Evolutionary conservation across 176 grass and related monocot species (phyloP), one percentile per base, ranked within the genome.

Genomic region (sorghum (Sorghum bicolor)): DNA sequence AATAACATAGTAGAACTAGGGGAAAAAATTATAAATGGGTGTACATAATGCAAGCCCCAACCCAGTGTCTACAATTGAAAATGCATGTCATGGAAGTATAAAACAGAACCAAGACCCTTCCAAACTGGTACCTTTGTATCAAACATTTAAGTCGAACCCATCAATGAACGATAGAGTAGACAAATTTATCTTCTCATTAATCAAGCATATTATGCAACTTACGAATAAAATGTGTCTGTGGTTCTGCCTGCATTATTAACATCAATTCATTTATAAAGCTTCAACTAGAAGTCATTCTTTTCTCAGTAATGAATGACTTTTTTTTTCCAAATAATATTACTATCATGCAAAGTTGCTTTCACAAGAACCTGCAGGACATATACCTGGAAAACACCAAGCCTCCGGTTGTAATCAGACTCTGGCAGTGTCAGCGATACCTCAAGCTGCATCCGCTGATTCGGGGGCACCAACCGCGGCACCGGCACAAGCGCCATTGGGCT

Each of bases 321-420:
- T 57, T 14, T 11, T 53, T 50, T 8, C 61, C 50, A 4, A 66
- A 78, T 0, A 1, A 5, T 8, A 78, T n/a, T n/a, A 67, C 12
- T 64, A 64, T 43, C 76, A 82, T 30, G 6, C 16, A 31, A 72
- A 86, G 69, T 11, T 64, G 80, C 8, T 29, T 70, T 57, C 78
- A 72, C 55, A 77, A 72, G 55, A 68, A 73, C 4, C 44, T n/a
- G 17, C 44, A 17, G n/a, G 16, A 85, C 70, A 57, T 37, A 80
- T 93, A 95, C 96, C 89, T 96, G 96, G 34, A 98, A 98, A 77
- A 98, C 83, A 22, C 96, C 96, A 3, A 98, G 91, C 66, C 84
- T 94, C 61, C 93, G 57, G 66, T 96, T 98, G 84, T 94, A 98
- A 80, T 96, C 89, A 5, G 93, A 98, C 62, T 98, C 96, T 0